A percentile compares a stretch with the other conserved stretches of the same genome.
Conservation (phyloP, 2,329 filamentous ascomycete genomes). For the Arthrobotrys megalospora region DNA sequence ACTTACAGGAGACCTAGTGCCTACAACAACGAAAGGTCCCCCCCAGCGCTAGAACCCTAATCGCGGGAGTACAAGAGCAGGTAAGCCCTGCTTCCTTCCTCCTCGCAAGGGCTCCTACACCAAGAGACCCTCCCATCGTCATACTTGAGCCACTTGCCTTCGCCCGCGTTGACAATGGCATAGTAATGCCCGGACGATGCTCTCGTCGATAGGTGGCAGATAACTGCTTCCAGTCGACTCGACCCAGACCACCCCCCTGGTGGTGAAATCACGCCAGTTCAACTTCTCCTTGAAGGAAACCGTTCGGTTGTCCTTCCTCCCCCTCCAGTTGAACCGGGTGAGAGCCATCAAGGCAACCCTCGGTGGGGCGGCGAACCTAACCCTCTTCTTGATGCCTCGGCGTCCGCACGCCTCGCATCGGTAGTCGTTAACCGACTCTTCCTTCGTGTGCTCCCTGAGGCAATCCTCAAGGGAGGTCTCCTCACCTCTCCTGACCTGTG, state of each 20-base stretch:
- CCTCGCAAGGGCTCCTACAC: conserved; percentile 19
- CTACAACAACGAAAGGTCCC: neutral
- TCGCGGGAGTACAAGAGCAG: conserved; percentile 37
- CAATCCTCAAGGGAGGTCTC: conserved; percentile 33
- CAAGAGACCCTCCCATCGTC: conserved; percentile 33
- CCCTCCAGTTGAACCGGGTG: conserved; percentile 35
- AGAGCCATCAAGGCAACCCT: conserved; percentile 45
- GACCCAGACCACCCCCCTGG: neutral
- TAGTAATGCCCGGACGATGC: conserved; percentile 26
- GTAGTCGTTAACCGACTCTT: conserved; percentile 37
- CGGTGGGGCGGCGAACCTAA: conserved; percentile 39
- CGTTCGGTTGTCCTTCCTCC: conserved; percentile 36
- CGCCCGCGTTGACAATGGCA: conserved; percentile 24
- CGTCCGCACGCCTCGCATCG: conserved; percentile 42
- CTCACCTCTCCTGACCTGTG: conserved; percentile 10
- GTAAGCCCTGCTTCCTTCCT: conserved; percentile 32
- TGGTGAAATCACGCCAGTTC: conserved; percentile 16
- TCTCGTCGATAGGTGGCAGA: conserved; percentile 41
- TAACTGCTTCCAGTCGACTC: conserved; percentile 39
- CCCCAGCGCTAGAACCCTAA: neutral
- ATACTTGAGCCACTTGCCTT: conserved; percentile 42
- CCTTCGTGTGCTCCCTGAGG: conserved; percentile 28
- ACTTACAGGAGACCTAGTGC: neutral
- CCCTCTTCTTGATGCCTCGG: conserved; percentile 32
- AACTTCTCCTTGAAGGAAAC: conserved; percentile 44